Evolutionary conservation across 495 filamentous ascomycete species (phyloP).

Genomic region (Neurospora pannonica): DNA sequence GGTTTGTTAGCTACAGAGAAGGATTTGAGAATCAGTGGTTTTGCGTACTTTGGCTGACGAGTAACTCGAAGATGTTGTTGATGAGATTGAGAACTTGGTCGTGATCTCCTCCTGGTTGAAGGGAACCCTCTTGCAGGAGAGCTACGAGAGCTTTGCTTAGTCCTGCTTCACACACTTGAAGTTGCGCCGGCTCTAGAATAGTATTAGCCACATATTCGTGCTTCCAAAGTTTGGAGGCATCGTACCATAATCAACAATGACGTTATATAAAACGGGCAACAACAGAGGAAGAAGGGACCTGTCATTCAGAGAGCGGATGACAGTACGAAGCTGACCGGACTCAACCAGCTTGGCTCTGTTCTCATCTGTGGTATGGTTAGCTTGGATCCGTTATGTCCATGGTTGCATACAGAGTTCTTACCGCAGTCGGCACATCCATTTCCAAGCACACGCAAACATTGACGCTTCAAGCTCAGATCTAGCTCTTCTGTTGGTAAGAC

Average conservation of each 20-base stretch:
- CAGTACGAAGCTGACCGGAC: constrained; percentile 47
- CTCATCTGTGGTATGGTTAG: constrained; percentile 44
- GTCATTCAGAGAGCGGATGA: constrained; percentile 41
- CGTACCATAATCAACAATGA: constrained; percentile 66
- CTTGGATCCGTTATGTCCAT: not conserved
- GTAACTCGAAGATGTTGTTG: constrained; percentile 41
- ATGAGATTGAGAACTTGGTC: constrained; percentile 27
- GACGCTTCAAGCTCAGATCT: constrained; percentile 27
- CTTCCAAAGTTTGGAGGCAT: not conserved
- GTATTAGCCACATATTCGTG: not conserved
- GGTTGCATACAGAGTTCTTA: constrained; percentile 21
- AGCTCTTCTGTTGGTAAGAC: constrained; percentile 35
- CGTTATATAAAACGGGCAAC: constrained; percentile 62
- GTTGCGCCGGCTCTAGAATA: constrained; percentile 41
- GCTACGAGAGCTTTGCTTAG: constrained; percentile 32
- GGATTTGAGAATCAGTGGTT: too few species aligned
- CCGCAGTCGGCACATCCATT: constrained; percentile 78
- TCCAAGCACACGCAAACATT: constrained; percentile 60
- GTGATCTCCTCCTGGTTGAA: constrained; percentile 11
- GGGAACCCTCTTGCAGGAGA: constrained; percentile 25
- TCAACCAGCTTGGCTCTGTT: constrained; percentile 60
- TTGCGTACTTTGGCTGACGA: constrained; percentile 36
- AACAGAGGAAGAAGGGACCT: constrained; percentile 45
- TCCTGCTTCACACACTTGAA: constrained; percentile 35
- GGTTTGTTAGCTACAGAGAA: not conserved